phyloP scores from a whole-genome alignment of 1,139 yeast genomes.

The Candida tetrigidarum region DNA sequence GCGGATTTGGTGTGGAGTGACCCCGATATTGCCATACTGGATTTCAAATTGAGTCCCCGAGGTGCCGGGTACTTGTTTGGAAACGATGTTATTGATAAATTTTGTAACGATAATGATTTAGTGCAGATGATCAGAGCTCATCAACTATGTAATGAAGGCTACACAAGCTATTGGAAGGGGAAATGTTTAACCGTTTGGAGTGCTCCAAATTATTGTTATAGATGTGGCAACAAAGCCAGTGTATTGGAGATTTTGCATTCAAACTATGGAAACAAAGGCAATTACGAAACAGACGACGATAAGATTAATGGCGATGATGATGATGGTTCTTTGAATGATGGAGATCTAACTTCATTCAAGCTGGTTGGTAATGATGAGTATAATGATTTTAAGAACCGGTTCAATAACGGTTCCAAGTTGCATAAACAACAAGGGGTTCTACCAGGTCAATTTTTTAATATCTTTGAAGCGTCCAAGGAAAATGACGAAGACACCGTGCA shows the following conservation, averaged over 20 bases:
- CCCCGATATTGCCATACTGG: constrained; percentile 86
- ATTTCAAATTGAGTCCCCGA: constrained; percentile 87
- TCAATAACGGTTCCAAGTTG: constrained; percentile 14
- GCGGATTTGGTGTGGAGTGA: constrained; percentile 99
- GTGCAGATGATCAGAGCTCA: constrained; percentile 91
- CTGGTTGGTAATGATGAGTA: constrained; percentile 7
- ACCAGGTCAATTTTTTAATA: constrained; percentile 73
- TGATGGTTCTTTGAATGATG: constrained; percentile 9
- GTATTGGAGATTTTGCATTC: constrained; percentile 70
- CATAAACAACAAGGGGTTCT: constrained; percentile 27
- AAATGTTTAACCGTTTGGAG: constrained; percentile 96
- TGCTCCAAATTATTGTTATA: constrained; percentile 95
- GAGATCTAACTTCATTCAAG: constrained; percentile 2
- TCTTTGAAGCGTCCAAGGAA: constrained; percentile 97
- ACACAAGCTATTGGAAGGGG: constrained; percentile 89
- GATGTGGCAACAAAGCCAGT: constrained; percentile 97
- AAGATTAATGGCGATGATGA: too few species aligned
- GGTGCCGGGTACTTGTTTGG: constrained; percentile 99
- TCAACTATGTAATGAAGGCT: constrained; percentile 95
- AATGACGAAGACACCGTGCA: constrained; percentile 53
- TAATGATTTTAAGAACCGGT: constrained; percentile 17
- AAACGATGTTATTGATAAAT: constrained; percentile 84
- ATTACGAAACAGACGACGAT: constrained; percentile 1
- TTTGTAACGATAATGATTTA: constrained; percentile 76
- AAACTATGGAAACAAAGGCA: constrained; percentile 27